Evolutionary conservation across 2,329 filamentous ascomycete species (phyloP).

Genomic region (Talaromyces pinophilus): DNA sequence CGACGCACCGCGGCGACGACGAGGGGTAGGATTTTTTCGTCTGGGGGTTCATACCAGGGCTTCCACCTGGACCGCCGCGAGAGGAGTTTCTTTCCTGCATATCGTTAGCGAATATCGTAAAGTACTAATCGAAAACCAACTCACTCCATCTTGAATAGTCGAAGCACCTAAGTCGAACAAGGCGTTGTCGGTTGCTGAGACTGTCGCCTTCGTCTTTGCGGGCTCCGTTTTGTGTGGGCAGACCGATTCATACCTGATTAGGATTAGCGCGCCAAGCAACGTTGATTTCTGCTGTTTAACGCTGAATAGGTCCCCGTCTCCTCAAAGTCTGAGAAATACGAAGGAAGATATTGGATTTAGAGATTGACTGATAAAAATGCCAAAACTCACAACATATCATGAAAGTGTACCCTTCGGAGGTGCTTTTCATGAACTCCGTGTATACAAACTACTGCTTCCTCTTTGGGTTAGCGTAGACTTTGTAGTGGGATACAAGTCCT

Average conservation of each 20-base stretch:
- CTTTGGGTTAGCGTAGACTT: slow-evolving; percentile 8
- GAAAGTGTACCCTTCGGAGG: background rate
- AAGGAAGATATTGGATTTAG: too few relatives aligned
- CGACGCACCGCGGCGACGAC: slow-evolving; percentile 26
- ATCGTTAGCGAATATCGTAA: slow-evolving; percentile 30
- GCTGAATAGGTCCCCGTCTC: background rate
- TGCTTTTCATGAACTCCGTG: background rate
- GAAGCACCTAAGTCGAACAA: slow-evolving; percentile 27
- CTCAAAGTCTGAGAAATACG: background rate
- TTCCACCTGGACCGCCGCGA: slow-evolving; percentile 90
- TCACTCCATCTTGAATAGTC: slow-evolving; percentile 37
- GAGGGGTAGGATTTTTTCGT: slow-evolving; percentile 36
- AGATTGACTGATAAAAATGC: background rate
- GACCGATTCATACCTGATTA: slow-evolving; percentile 29
- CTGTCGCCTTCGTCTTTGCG: slow-evolving; percentile 21
- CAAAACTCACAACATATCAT: background rate
- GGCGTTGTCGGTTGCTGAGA: slow-evolving; percentile 22
- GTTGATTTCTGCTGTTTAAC: background rate
- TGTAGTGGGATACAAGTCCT: background rate
- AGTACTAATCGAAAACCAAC: slow-evolving; percentile 14
- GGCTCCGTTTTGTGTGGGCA: slow-evolving; percentile 37
- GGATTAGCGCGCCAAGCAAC: slow-evolving; percentile 34
- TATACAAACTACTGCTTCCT: slow-evolving; percentile 10
- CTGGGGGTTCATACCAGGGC: slow-evolving; percentile 69
- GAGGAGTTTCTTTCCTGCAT: slow-evolving; percentile 64